phyloP scores from a whole-genome alignment of 139 green algal genomes.

The Pleodorina starrii region DNA sequence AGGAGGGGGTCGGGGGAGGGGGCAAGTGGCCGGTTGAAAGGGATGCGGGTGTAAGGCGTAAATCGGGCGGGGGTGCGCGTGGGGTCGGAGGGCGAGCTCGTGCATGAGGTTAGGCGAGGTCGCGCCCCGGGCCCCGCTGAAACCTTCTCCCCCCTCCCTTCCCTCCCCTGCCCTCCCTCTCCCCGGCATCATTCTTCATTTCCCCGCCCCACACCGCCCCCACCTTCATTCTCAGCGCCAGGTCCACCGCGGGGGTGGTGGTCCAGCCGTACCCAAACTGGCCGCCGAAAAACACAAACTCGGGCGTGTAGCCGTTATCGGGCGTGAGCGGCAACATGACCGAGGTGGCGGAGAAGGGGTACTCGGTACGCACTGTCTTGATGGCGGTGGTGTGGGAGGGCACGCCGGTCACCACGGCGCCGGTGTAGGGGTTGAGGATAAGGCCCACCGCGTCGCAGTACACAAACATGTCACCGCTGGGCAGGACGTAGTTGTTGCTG shows the following conservation, averaged over 20 bases:
- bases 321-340: constrained; percentile 54
- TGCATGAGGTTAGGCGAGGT: no score
- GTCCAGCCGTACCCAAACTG: constrained; percentile 46
- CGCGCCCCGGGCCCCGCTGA: no score
- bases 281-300: constrained; percentile 59
- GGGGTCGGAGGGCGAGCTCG: no score
- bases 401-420: neutral
- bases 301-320: constrained; percentile 52
- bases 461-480: constrained; percentile 54
- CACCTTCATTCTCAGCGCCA: constrained; percentile 14
- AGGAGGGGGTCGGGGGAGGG: no score
- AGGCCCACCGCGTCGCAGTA: constrained; percentile 49
- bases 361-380: constrained; percentile 50
- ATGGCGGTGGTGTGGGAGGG: neutral
- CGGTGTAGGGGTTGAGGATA: constrained; percentile 54
- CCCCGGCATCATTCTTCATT: no score
- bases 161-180: no score
- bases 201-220: no score
- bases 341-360: constrained; percentile 51
- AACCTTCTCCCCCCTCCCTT: no score
- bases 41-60: no score
- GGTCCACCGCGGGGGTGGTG: constrained; percentile 22
- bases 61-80: no score
- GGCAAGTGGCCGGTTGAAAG: no score
- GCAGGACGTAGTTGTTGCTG: constrained; percentile 58